These are phyloP conservation scores for Penicillium sp. DNA, from an alignment of 2,329 filamentous ascomycete genomes.

Conservation along the genomic window DNA sequence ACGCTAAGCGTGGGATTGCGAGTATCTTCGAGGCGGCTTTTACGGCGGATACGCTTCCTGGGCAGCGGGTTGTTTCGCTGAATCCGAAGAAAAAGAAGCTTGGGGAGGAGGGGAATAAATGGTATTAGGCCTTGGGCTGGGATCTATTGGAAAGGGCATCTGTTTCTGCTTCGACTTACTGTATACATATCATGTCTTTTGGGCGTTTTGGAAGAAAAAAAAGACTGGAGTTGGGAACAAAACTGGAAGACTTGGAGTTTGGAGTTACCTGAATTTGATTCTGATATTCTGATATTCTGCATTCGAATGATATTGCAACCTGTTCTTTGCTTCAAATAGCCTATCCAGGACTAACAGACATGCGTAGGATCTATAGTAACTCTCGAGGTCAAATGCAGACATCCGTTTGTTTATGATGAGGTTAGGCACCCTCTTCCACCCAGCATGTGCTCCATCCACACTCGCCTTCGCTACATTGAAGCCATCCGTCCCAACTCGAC, in stretches of 20 bases:
- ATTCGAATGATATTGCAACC: not conserved
- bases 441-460: not conserved
- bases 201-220: not conserved
- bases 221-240: not conserved
- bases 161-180: not conserved
- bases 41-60: conserved; percentile 47
- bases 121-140: conserved; percentile 43
- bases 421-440: not conserved
- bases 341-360: not conserved
- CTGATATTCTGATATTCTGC: not conserved
- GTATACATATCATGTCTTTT: not conserved
- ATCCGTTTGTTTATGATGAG: too few relatives aligned
- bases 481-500: not conserved
- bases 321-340: not conserved
- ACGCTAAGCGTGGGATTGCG: conserved; percentile 49
- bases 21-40: conserved; percentile 53
- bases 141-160: not conserved
- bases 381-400: not conserved
- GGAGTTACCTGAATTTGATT: not conserved
- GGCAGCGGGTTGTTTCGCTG: conserved; percentile 50
- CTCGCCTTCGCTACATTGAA: not conserved
- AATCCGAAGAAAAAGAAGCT: conserved; percentile 49
- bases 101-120: conserved; percentile 49
- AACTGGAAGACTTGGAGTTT: not conserved
- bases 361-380: not conserved